These are phyloP conservation scores for Dalbergia cultrata DNA, from an alignment of 306 rosid species.

Conservation along the genomic window DNA sequence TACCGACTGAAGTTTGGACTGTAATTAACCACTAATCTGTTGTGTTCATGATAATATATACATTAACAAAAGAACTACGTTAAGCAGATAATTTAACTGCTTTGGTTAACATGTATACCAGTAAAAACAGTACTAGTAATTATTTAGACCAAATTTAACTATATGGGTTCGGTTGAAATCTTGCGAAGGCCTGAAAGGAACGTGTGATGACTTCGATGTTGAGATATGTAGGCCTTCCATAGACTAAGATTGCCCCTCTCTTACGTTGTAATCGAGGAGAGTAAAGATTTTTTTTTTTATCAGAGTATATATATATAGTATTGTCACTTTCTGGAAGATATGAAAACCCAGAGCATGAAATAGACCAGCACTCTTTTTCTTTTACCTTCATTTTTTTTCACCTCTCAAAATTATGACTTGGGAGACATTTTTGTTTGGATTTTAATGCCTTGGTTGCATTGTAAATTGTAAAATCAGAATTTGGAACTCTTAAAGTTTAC, in stretches of 20 bases:
- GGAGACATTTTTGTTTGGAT: neutral
- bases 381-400: neutral
- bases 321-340: conserved; percentile 11
- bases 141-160: neutral
- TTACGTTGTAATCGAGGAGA: neutral
- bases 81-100: neutral
- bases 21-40: neutral
- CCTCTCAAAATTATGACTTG: neutral
- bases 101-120: neutral
- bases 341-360: neutral
- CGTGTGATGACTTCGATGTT: too few relatives aligned
- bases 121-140: neutral
- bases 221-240: too few relatives aligned
- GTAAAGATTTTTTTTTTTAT: neutral
- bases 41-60: neutral
- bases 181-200: too few relatives aligned
- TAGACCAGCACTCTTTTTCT: neutral
- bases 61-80: neutral
- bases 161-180: too few relatives aligned
- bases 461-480: neutral
- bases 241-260: too few relatives aligned
- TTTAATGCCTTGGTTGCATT: neutral
- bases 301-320: neutral
- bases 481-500: neutral
- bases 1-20: neutral